Percentiles rank a stretch among this genome's conserved stretches.
These are phyloP conservation scores for Logfia minima DNA, from an alignment of 129 eudicot genomes.

Conservation along the genomic window DNA sequence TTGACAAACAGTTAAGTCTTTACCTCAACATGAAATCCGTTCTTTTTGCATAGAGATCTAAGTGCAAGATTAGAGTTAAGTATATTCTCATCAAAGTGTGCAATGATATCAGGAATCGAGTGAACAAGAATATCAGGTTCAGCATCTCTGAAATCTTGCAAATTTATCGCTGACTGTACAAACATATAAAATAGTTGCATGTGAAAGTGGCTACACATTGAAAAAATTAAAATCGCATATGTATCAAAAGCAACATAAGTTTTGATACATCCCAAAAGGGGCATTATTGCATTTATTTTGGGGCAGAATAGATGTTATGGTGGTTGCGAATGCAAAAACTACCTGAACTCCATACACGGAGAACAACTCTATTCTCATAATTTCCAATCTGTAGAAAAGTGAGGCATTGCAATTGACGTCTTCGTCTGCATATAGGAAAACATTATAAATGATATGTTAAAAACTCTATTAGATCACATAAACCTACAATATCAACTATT, in stretches of 20 bases:
- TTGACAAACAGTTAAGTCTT: background rate
- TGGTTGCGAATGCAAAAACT: slow-evolving; percentile 14
- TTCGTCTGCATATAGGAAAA: slow-evolving; percentile 44
- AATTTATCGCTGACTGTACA: slow-evolving; percentile 56
- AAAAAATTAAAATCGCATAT: background rate
- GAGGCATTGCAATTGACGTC: slow-evolving; percentile 44
- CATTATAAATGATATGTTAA: background rate
- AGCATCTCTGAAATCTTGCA: slow-evolving; percentile 68
- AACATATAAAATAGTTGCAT: background rate
- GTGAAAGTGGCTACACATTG: background rate
- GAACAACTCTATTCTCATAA: slow-evolving; percentile 60
- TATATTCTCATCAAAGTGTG: slow-evolving; percentile 45
- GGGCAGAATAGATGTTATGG: background rate
- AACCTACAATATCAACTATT: background rate
- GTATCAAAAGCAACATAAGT: background rate
- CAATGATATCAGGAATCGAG: slow-evolving; percentile 49
- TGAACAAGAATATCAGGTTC: slow-evolving; percentile 78
- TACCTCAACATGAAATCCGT: slow-evolving; percentile 71
- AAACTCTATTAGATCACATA: slow-evolving; percentile 9
- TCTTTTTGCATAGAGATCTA: slow-evolving; percentile 73
- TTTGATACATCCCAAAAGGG: background rate
- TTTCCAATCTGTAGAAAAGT: slow-evolving; percentile 63
- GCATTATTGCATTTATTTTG: background rate
- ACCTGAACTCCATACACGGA: slow-evolving; percentile 79
- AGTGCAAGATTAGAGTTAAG: slow-evolving; percentile 50